Percentiles rank a stretch among this genome's conserved stretches.
phyloP scores from a whole-genome alignment of 495 filamentous ascomycete species.

The Tuber calosporum region DNA sequence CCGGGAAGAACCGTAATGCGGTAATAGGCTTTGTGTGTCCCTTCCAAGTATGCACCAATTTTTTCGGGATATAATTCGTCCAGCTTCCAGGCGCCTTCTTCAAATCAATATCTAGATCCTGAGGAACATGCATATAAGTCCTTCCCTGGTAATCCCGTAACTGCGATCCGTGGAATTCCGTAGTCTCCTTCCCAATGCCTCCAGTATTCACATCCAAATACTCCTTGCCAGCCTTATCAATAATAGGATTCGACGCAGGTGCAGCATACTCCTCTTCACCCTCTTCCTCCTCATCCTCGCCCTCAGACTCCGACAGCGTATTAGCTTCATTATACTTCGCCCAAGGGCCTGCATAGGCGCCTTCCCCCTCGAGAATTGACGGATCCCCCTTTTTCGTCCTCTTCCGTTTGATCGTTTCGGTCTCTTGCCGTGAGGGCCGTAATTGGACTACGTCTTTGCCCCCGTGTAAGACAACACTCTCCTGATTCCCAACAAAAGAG shows the following conservation, averaged over 20 bases:
- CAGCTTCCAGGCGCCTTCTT: conserved; percentile 66
- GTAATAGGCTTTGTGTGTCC: conserved; percentile 75
- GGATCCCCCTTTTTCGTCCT: conserved; percentile 78
- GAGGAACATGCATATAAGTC: conserved; percentile 94
- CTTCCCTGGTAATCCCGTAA: conserved; percentile 85
- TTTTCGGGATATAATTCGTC: conserved; percentile 92
- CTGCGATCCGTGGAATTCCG: conserved; percentile 76
- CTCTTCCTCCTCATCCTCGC: conserved; percentile 52
- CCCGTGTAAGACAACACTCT: conserved; percentile 48
- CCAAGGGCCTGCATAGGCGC: conserved; percentile 89
- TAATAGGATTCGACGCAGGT: conserved; percentile 40
- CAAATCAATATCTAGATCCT: conserved; percentile 85
- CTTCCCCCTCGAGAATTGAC: conserved; percentile 73
- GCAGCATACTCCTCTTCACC: conserved; percentile 51
- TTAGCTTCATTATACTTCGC: conserved; percentile 65
- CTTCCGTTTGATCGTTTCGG: conserved; percentile 57
- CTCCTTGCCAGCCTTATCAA: conserved; percentile 40
- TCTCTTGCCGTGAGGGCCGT: conserved; percentile 59
- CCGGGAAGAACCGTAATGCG: conserved; percentile 78
- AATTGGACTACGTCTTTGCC: conserved; percentile 55
- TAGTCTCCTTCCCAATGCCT: conserved; percentile 60
- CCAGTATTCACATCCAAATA: conserved; percentile 44
- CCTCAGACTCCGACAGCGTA: conserved; percentile 44
- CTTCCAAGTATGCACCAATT: conserved; percentile 81
- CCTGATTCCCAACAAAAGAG: conserved; percentile 52